Conservation (phyloP, 139 green algal species). For the Pseudopediastrum boryanum region DNA sequence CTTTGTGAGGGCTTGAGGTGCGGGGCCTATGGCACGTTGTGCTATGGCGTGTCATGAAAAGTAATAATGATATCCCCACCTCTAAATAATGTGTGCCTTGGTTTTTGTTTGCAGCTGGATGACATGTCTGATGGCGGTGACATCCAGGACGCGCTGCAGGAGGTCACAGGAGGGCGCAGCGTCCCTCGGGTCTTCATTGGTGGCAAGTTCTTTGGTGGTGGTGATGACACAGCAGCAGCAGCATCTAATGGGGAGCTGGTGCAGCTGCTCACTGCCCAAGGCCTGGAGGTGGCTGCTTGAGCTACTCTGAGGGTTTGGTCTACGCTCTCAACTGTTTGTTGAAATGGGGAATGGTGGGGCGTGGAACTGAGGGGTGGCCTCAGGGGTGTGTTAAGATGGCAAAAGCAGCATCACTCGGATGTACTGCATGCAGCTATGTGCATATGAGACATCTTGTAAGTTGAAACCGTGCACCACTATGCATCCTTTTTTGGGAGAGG, state of each 20-base stretch:
- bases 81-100: no score
- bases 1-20: background rate
- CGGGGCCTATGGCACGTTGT: background rate
- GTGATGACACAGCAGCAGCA: conserved; percentile 53
- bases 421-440: no score
- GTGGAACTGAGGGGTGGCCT: no score
- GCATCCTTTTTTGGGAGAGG: no score
- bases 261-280: conserved; percentile 46
- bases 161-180: conserved; percentile 54
- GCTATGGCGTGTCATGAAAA: conserved; percentile 1
- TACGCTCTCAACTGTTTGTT: no score
- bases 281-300: no score
- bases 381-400: no score
- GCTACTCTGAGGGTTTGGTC: no score
- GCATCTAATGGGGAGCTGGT: conserved; percentile 46
- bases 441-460: no score
- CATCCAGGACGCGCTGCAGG: conserved; percentile 57
- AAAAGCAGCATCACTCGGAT: no score
- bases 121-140: conserved; percentile 20
- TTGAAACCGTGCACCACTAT: no score
- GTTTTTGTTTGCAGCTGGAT: conserved; percentile 49
- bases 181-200: conserved; percentile 73
- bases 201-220: conserved; percentile 66
- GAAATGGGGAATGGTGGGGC: no score
- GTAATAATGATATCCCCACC: background rate